Evolutionary conservation across 805 yeast species (phyloP).

Genomic region (Metschnikowia bowlesiae): DNA sequence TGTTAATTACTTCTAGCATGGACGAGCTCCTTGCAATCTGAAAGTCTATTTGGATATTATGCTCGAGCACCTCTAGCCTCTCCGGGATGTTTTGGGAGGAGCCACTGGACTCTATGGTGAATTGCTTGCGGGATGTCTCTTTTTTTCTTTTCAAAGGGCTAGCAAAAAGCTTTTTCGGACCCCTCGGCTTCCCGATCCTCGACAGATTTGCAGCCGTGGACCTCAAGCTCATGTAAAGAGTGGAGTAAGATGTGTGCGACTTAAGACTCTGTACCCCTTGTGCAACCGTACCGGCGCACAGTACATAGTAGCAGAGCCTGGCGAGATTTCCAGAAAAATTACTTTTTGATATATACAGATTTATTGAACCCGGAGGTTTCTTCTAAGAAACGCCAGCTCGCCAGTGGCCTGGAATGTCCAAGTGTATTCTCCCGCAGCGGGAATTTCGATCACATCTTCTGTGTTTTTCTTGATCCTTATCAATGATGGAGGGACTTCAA

Average conservation of each 20-base stretch:
- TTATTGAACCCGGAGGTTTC: slow-evolving; percentile 15
- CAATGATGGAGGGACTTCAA: slow-evolving; percentile 23
- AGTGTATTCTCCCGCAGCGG: slow-evolving; percentile 23
- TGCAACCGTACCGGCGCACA: not conserved
- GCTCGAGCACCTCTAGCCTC: slow-evolving; percentile 22
- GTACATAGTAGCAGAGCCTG: not conserved
- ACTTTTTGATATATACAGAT: slow-evolving; percentile 11
- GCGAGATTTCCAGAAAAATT: not conserved
- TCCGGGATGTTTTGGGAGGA: slow-evolving; percentile 5
- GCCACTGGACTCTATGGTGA: not conserved
- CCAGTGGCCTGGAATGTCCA: slow-evolving; percentile 28
- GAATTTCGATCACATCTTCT: slow-evolving; percentile 16
- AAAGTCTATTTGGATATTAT: slow-evolving; percentile 38
- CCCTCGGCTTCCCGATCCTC: slow-evolving; percentile 20
- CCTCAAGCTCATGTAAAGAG: slow-evolving; percentile 18
- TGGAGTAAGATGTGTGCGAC: slow-evolving; percentile 2
- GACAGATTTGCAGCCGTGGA: slow-evolving; percentile 41
- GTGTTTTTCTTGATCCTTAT: slow-evolving; percentile 18
- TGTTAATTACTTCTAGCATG: slow-evolving; percentile 28
- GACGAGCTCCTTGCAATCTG: slow-evolving; percentile 30
- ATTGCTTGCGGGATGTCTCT: slow-evolving; percentile 3
- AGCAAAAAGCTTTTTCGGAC: slow-evolving; percentile 21
- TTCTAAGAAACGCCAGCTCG: slow-evolving; percentile 18
- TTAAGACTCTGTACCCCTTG: not conserved
- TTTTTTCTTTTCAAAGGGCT: slow-evolving; percentile 23